These are phyloP conservation scores for Zostera marina DNA, from an alignment of 116 monocot genomes.

Conservation along the genomic window DNA sequence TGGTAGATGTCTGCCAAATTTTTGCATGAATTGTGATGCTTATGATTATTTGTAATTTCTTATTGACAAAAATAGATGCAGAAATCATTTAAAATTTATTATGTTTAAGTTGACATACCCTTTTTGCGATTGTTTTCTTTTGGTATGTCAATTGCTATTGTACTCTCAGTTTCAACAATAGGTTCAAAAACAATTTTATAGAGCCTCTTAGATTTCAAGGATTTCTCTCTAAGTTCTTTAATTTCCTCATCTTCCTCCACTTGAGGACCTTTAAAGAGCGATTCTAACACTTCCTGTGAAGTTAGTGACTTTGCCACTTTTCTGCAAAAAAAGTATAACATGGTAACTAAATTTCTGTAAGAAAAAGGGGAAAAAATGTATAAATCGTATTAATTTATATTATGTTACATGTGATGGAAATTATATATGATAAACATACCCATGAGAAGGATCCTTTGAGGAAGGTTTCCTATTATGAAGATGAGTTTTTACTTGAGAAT, in stretches of 20 bases:
- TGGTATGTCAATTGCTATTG: slow-evolving; percentile 3
- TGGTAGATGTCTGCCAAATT: no score
- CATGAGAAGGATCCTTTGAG: neutral
- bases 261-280: slow-evolving; percentile 45
- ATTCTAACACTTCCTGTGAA: slow-evolving; percentile 40
- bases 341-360: neutral
- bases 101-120: slow-evolving; percentile 11
- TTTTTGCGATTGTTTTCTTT: slow-evolving; percentile 9
- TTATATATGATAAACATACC: neutral
- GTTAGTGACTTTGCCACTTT: slow-evolving; percentile 21
- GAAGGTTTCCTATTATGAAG: neutral
- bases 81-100: neutral
- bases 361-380: neutral
- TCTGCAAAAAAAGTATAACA: slow-evolving; percentile 1
- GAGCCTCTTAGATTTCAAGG: slow-evolving; percentile 41
- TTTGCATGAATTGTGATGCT: no score
- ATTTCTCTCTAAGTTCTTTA: slow-evolving; percentile 29
- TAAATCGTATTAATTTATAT: neutral
- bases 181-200: slow-evolving; percentile 32
- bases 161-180: slow-evolving; percentile 8
- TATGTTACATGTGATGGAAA: neutral
- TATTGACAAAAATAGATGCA: no score
- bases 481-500: neutral
- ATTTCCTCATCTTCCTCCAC: slow-evolving; percentile 8
- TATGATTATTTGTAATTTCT: no score